These are phyloP conservation scores for Globisporangium spinosum DNA, from an alignment of 352 stramenopile species.

Conservation along the genomic window DNA sequence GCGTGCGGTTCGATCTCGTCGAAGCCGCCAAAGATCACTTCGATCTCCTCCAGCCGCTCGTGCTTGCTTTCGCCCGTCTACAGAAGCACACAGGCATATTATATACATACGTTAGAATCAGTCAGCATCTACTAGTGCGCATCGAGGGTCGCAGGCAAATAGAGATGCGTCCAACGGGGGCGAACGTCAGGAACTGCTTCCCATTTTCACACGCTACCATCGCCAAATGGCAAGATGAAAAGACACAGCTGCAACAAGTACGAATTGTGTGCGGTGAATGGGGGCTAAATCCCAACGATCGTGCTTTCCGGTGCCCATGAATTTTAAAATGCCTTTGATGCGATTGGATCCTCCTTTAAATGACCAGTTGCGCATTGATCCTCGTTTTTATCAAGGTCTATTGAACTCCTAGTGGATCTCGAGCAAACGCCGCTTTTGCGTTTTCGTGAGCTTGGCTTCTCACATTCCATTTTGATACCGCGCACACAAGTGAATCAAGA, in stretches of 20 bases:
- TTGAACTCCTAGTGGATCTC: no score
- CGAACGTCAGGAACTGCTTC: constrained; percentile 34
- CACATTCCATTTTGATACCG: no score
- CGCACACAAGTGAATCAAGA: no score
- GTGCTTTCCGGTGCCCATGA: no score
- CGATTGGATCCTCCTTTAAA: no score
- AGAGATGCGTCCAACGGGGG: constrained; percentile 32
- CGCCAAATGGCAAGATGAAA: neutral
- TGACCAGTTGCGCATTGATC: no score
- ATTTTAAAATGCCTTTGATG: no score
- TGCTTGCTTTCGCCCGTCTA: constrained; percentile 70
- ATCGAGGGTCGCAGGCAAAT: neutral
- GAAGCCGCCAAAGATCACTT: constrained; percentile 80
- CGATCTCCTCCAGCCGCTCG: constrained; percentile 58
- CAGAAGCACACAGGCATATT: neutral
- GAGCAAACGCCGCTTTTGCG: no score
- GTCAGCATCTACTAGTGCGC: neutral
- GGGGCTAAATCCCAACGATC: no score
- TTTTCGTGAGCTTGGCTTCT: no score
- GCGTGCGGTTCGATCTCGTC: constrained; percentile 39
- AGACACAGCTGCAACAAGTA: neutral
- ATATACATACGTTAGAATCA: neutral
- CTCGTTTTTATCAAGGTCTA: no score
- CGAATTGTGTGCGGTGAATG: no score
- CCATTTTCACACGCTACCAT: constrained; percentile 16